Evolutionary conservation across 306 rosid species (phyloP), one percentile per base, ranked within the genome.

Genomic region (Vicia villosa): DNA sequence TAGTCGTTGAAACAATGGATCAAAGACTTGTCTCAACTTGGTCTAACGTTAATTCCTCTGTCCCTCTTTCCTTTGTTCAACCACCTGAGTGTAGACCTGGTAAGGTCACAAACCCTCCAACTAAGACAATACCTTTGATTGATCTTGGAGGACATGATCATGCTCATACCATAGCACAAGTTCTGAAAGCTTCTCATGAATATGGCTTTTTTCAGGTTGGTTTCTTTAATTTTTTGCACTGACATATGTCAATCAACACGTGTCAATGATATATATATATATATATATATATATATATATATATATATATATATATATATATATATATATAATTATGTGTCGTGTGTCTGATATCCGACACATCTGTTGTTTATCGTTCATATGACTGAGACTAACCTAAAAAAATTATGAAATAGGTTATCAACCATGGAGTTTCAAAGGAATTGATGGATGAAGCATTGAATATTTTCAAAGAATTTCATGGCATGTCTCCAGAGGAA

Each of bases 201-300:
- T 86, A 71, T 26, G 97, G 93, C 7, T 83, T 88, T 75, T 91
- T 91, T 40, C 93, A 91, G 91, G 96, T 86, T 36, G 9, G 4
- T 56, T 6, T 26, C 38, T 13, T 13, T 5, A 14, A 4, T 22
- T 22, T 21, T n/a, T 52, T 22, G 24, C 24, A 1, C 24, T 3
- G 24, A 1, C 24, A 3, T 22, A 1, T 1, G 24, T 22, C 24
- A 22, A 1, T 22, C 24, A 1, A 22, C 24, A 22, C 3, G 3
- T 22, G 24, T 22, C 24, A 22, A 22, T 22, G 24, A 22, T 22
- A 22, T 1, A 22, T 1, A 22, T 3, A 22, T 22, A 3, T 22
- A n/a, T n/a, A n/a, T n/a, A n/a, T n/a, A n/a, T n/a, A n/a, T n/a
- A n/a, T n/a, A n/a, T n/a, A n/a, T n/a, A n/a, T n/a, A n/a, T n/a